Base-by-base conservation (phyloP, 352 stramenopile species). In the Phytophthora rubi region DNA sequence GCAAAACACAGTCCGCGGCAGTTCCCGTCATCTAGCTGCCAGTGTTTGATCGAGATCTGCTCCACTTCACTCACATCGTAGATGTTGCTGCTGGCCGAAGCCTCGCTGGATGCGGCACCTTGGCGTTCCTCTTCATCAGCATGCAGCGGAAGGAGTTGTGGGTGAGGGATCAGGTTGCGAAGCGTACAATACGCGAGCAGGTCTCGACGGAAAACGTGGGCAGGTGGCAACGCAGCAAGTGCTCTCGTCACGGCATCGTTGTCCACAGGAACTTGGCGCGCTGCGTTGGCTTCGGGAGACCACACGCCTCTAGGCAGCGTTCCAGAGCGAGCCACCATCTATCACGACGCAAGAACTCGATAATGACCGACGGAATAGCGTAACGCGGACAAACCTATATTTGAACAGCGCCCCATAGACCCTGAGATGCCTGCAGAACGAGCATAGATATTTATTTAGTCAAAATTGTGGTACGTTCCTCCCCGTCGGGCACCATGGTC, bases 41-140 rank as follows among this genome's bases (percentile, higher is more conserved):
- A 92, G 65, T 93, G 82, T 54, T 85, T 86, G 35, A 94, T 53
- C 2, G 37, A 70, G 8, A 93, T 57, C 4, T 75, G 70, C 49
- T 92, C 85, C 10, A 87, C 70, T 35, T 94, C 86, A 33, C 73
- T 81, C 42, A 92, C 59, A 33, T 94, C 83, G 51, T 89, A 92
- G 12, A 83, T 68, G 37, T 72, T 66, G 49, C 18, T 56, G 56
- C 59, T 76, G 2, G 49, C 44, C 5, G 70, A 62, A 3, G 72
- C 73, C 15, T 87, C 76, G 26, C 57, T 65, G 6, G 55, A 71
- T 13, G 60, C 47, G n/a, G 76, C 53, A 30, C 77, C 80, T 37
- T 70, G 65, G 5, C 68, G 73, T 53, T 93, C 85, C 59, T 91
- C 80, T 52, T 90, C 80, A 49, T 91, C 80, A 0, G 80, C 71